Percentiles rank a stretch among this genome's conserved stretches.
These are phyloP conservation scores for Trichoderma atroviride DNA, from an alignment of 2,329 filamentous ascomycete species.

Conservation along the genomic window DNA sequence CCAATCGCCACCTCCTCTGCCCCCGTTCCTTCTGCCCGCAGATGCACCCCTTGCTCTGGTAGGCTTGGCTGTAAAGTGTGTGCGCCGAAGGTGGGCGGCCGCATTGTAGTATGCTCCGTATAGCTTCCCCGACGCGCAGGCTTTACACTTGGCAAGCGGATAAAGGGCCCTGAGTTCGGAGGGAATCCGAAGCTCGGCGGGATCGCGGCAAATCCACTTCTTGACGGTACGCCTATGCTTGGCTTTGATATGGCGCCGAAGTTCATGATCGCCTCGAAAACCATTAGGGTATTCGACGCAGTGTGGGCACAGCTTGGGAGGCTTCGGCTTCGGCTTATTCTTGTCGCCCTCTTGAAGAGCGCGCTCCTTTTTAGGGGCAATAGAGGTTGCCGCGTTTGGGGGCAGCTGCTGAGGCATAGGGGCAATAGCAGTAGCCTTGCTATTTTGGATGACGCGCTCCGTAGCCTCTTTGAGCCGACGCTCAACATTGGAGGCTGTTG, in stretches of 20 bases:
- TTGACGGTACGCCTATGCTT: slow-evolving; percentile 63
- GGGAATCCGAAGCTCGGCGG: slow-evolving; percentile 44
- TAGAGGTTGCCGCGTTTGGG: slow-evolving; percentile 24
- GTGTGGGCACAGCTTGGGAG: slow-evolving; percentile 68
- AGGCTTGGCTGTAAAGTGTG: slow-evolving; percentile 76
- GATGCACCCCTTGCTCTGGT: slow-evolving; percentile 47
- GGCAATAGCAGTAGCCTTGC: slow-evolving; percentile 41
- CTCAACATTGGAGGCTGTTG: slow-evolving; percentile 47
- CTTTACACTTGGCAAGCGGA: slow-evolving; percentile 80
- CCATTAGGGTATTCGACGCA: slow-evolving; percentile 75
- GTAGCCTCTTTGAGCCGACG: slow-evolving; percentile 53
- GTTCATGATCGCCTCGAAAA: slow-evolving; percentile 85
- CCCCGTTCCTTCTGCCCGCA: slow-evolving; percentile 54
- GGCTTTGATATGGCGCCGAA: slow-evolving; percentile 65
- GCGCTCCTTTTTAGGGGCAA: not conserved
- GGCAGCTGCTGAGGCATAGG: slow-evolving; percentile 47
- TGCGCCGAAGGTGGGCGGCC: slow-evolving; percentile 82
- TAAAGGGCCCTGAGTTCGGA: slow-evolving; percentile 56
- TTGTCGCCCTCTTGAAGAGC: slow-evolving; percentile 46
- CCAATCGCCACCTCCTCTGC: slow-evolving; percentile 57
- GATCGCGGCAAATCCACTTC: slow-evolving; percentile 63
- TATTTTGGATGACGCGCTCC: slow-evolving; percentile 50
- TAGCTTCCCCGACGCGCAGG: slow-evolving; percentile 73
- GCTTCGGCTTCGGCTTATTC: slow-evolving; percentile 61
- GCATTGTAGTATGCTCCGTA: slow-evolving; percentile 96